Conservation (phyloP, 257 asterid genomes). For the Penstemon newberryi region DNA sequence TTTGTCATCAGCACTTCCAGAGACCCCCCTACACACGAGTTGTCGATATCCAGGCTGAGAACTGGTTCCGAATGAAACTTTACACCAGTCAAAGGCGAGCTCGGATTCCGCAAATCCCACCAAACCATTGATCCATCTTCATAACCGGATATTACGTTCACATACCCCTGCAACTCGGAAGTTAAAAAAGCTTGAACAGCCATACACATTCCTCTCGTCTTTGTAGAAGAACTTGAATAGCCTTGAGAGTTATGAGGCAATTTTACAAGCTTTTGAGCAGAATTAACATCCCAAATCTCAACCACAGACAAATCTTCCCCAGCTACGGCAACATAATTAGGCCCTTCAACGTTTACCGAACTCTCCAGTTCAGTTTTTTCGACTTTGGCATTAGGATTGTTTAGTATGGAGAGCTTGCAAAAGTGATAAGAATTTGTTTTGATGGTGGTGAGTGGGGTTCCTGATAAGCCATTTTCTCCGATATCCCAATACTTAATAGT, state of each 20-base stretch:
- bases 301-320: conserved; percentile 76
- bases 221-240: conserved; percentile 39
- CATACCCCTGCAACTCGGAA: conserved; percentile 49
- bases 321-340: conserved; percentile 56
- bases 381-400: conserved; percentile 29
- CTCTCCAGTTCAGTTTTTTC: conserved; percentile 20
- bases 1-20: conserved; percentile 88
- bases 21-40: conserved; percentile 65
- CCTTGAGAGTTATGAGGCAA: conserved; percentile 48
- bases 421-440: conserved; percentile 81
- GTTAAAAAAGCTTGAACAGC: conserved; percentile 68
- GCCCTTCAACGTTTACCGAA: conserved; percentile 34
- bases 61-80: conserved; percentile 89
- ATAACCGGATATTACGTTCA: conserved; percentile 63
- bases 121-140: conserved; percentile 93
- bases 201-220: conserved; percentile 87
- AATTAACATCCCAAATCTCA: conserved; percentile 81
- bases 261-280: conserved; percentile 46
- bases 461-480: conserved; percentile 68
- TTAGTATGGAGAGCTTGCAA: conserved; percentile 77
- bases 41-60: conserved; percentile 59
- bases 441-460: conserved; percentile 64
- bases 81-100: conserved; percentile 61
- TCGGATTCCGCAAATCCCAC: conserved; percentile 87
- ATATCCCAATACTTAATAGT: conserved; percentile 80